These are phyloP conservation scores for Crithidia brevicula DNA, from an alignment of 208 protist species.

Conservation along the genomic window DNA sequence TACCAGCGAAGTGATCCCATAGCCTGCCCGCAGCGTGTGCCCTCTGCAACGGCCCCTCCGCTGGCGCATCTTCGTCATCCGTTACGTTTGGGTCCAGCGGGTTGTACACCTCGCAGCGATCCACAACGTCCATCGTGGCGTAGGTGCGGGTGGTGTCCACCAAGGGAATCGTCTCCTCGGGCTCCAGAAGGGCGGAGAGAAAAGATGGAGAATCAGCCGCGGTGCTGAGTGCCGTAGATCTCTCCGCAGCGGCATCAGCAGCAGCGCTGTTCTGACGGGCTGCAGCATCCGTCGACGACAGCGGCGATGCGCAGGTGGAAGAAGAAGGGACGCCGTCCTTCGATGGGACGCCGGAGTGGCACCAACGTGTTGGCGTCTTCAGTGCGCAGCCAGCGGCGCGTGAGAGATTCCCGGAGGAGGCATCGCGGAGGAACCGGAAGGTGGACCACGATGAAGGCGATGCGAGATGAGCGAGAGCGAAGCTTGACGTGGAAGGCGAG, in stretches of 20 bases:
- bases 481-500: neutral
- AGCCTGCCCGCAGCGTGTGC: constrained; percentile 52
- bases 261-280: neutral
- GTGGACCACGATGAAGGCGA: neutral
- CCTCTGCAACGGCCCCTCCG: constrained; percentile 29
- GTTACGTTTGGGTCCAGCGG: constrained; percentile 54
- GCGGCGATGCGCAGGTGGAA: neutral
- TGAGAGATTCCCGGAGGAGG: neutral
- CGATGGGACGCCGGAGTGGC: neutral
- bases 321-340: neutral
- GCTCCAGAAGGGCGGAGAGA: constrained; percentile 65
- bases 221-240: constrained; percentile 2
- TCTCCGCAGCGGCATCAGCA: neutral
- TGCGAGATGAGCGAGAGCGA: neutral
- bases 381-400: too few relatives aligned
- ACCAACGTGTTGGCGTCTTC: neutral
- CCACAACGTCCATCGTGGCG: constrained; percentile 82
- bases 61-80: neutral
- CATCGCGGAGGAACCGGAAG: neutral
- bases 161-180: constrained; percentile 60
- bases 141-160: constrained; percentile 81
- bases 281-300: too few relatives aligned
- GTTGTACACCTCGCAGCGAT: constrained; percentile 65
- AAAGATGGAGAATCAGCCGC: constrained; percentile 36
- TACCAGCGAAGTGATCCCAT: constrained; percentile 49